These are phyloP conservation scores for Sclerotinia sclerotiorum DNA, from an alignment of 2,329 filamentous ascomycete genomes.

Conservation along the genomic window DNA sequence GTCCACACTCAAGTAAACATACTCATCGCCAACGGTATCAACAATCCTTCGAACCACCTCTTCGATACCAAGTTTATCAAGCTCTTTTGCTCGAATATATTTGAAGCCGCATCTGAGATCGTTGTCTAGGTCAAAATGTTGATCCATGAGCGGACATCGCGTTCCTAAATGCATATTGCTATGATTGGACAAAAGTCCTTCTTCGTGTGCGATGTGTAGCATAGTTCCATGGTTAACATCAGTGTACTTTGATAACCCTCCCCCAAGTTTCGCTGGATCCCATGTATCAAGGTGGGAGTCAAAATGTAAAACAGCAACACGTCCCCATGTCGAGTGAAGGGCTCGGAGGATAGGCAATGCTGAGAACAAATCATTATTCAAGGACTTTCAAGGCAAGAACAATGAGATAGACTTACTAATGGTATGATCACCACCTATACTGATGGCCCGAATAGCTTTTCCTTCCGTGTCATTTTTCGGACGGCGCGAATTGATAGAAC, in stretches of 20 bases:
- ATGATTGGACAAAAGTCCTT: conserved; percentile 38
- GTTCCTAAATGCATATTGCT: conserved; percentile 40
- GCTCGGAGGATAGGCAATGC: conserved; percentile 38
- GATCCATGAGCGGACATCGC: conserved; percentile 33
- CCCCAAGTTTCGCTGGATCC: conserved; percentile 38
- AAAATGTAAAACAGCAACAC: conserved; percentile 38
- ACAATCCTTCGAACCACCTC: conserved; percentile 36
- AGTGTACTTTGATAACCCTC: conserved; percentile 36
- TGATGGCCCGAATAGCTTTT: conserved; percentile 36
- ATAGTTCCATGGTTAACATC: conserved; percentile 41
- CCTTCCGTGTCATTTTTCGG: conserved; percentile 35
- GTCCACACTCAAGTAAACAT: conserved; percentile 39
- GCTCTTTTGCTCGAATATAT: conserved; percentile 35
- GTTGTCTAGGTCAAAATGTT: conserved; percentile 38
- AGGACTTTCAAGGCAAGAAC: not conserved
- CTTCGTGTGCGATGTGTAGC: conserved; percentile 41
- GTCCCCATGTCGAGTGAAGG: conserved; percentile 38
- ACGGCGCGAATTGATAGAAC: conserved; percentile 29
- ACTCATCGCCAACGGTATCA: conserved; percentile 36
- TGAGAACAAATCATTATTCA: conserved; percentile 21
- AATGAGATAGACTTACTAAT: conserved; percentile 32
- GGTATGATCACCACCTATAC: conserved; percentile 39
- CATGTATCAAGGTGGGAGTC: conserved; percentile 40
- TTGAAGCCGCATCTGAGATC: conserved; percentile 38
- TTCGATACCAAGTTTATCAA: conserved; percentile 36